Conservation (phyloP, 148 eudicot species). For the Persicaria tinctoria region DNA sequence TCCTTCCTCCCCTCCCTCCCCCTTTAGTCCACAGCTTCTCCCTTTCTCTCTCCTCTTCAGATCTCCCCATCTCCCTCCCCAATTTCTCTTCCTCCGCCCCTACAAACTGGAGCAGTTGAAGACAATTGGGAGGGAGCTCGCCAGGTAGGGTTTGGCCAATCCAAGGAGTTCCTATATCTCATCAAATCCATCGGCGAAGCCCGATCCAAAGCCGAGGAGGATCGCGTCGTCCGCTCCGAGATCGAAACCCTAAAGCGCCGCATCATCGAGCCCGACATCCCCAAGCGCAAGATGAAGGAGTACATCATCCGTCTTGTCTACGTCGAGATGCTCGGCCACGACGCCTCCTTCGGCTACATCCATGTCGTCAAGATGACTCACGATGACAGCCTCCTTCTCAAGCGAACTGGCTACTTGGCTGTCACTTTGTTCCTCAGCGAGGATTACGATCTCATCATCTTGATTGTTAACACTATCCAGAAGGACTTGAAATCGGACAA, state of each 20-base stretch:
- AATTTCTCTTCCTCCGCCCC: background rate
- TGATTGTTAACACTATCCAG: constrained; percentile 97
- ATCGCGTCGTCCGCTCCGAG: constrained; percentile 69
- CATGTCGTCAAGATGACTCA: constrained; percentile 98
- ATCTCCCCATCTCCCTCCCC: constrained; percentile 9
- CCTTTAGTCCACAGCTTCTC: background rate
- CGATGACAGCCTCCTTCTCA: constrained; percentile 48
- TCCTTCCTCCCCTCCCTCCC: background rate
- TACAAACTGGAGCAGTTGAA: constrained; percentile 74
- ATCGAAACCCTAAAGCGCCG: constrained; percentile 69
- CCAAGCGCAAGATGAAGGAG: constrained; percentile 88
- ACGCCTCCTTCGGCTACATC: constrained; percentile 83
- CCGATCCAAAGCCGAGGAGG: constrained; percentile 94
- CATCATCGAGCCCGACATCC: constrained; percentile 60
- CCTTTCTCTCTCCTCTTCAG: constrained; percentile 8
- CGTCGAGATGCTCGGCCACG: constrained; percentile 93
- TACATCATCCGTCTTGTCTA: constrained; percentile 75
- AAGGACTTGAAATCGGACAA: constrained; percentile 95
- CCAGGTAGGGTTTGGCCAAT: constrained; percentile 80
- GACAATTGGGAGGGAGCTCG: constrained; percentile 85
- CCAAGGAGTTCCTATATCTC: constrained; percentile 91
- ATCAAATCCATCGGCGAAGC: constrained; percentile 92
- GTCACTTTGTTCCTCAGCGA: constrained; percentile 82
- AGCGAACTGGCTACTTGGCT: constrained; percentile 88
- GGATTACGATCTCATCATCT: constrained; percentile 85